Base-by-base conservation (phyloP, 2,329 filamentous ascomycete species). In the Penicillium aurantiogriseum region DNA sequence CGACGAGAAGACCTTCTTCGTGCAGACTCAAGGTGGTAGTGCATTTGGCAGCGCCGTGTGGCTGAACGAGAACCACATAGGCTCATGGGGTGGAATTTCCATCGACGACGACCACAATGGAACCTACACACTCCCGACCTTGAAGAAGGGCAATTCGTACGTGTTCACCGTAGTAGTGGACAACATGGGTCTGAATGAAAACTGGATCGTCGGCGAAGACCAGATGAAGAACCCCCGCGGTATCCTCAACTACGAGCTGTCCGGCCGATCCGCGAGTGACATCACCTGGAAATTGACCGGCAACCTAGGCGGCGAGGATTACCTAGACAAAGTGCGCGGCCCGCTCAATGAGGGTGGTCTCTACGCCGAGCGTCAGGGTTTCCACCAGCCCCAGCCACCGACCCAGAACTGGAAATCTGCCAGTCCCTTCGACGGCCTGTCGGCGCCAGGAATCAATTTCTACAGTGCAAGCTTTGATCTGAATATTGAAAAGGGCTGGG, bases 101-200 rank as follows among this genome's bases (percentile, higher is more conserved):
- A 74, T 74, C 3, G 73, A 79, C 2, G 70, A 68, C 0, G 79
- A 80, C 52, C 77, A 80, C 58, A 87, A 83, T 63, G 74, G 79
- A 0, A 87, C 81, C 0, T 86, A 87, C 68, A 76, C 74, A 0
- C 73, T 90, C 0, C 79, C 85, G 0, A 74, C 76, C 8, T 76
- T 90, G 4, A 65, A 68, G 0, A 68, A 77, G 0, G 85, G 83
- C 4, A 76, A 79, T 25, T 64, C 71, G 0, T 86, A 90, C 67
- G 79, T 87, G 11, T 70, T 92, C 61, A 92, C 89, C 0, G 77
- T 92, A 1, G 72, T 91, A 0, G 77, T 92, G 15, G 90, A 92
- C 71, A 87, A 87, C 71, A 90, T 87, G 76, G 89, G 89, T 0
- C 77, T 90, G 0, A 83, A 91, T 58, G 84, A 88, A 63, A 85